phyloP scores from a whole-genome alignment of 768 basidiomycete genomes.

The Tylopilus sp. region DNA sequence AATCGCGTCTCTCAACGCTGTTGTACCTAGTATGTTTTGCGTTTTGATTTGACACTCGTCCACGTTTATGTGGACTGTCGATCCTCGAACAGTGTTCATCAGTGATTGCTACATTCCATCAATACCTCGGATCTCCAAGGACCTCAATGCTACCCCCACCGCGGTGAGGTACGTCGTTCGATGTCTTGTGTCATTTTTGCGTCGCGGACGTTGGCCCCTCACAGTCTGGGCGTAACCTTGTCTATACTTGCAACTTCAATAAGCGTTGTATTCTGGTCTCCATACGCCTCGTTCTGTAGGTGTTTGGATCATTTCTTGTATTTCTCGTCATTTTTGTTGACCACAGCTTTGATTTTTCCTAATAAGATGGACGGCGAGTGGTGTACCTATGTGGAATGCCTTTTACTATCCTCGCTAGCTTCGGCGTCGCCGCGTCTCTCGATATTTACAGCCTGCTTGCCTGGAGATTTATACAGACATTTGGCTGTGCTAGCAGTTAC shows the following conservation, averaged over 20 bases:
- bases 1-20: conserved; percentile 57
- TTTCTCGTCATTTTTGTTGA: not conserved
- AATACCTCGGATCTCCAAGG: conserved; percentile 68
- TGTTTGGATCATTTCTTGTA: conserved; percentile 1
- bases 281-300: conserved; percentile 50
- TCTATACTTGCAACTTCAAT: conserved; percentile 45
- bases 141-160: conserved; percentile 54
- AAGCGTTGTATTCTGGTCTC: conserved; percentile 50
- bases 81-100: conserved; percentile 74
- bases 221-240: conserved; percentile 49
- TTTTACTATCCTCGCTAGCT: conserved; percentile 52
- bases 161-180: conserved; percentile 48
- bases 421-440: conserved; percentile 53
- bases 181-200: not conserved
- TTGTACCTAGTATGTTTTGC: conserved; percentile 55
- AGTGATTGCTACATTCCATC: conserved; percentile 69
- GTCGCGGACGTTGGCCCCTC: not conserved
- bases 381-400: conserved; percentile 61
- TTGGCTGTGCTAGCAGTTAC: conserved; percentile 55
- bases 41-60: not conserved
- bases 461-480: conserved; percentile 63
- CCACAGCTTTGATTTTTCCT: not conserved
- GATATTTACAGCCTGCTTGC: conserved; percentile 46
- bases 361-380: conserved; percentile 58
- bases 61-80: not conserved